Conservation (phyloP, 352 stramenopile species). For the Blastocystis sp. region DNA sequence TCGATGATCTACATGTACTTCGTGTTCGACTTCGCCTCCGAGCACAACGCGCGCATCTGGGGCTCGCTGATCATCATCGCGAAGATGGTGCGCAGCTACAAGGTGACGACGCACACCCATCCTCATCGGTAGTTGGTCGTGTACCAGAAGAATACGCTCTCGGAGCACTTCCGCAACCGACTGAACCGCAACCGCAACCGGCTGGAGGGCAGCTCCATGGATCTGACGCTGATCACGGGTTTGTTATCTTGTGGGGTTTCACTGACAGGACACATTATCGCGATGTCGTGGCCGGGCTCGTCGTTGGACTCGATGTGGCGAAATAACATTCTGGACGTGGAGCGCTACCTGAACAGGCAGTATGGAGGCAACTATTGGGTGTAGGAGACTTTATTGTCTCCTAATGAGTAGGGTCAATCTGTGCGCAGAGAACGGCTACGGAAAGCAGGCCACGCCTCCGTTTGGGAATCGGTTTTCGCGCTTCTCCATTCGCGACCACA, state of each 20-base stretch:
- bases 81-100: background rate
- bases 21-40: background rate
- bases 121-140: conserved; percentile 1
- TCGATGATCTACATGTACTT: background rate
- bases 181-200: conserved; percentile 60
- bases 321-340: conserved; percentile 32
- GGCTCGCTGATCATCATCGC: conserved; percentile 28
- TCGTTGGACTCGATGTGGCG: background rate
- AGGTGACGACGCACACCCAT: background rate
- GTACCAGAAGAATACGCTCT: conserved; percentile 12
- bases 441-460: background rate
- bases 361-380: conserved; percentile 16
- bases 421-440: conserved; percentile 32
- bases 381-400: background rate
- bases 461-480: background rate
- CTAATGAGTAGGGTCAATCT: conserved; percentile 17
- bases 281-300: conserved; percentile 35
- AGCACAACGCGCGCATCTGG: background rate
- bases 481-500: background rate
- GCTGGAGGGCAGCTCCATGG: background rate
- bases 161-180: background rate
- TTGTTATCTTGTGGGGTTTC: background rate
- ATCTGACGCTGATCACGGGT: conserved; percentile 54
- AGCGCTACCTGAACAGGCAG: conserved; percentile 11
- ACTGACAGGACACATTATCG: background rate